Percentiles rank a stretch among this genome's conserved stretches.
These are phyloP conservation scores for Diaporthe citrichinensis DNA, from an alignment of 2,329 filamentous ascomycete genomes.

Conservation along the genomic window DNA sequence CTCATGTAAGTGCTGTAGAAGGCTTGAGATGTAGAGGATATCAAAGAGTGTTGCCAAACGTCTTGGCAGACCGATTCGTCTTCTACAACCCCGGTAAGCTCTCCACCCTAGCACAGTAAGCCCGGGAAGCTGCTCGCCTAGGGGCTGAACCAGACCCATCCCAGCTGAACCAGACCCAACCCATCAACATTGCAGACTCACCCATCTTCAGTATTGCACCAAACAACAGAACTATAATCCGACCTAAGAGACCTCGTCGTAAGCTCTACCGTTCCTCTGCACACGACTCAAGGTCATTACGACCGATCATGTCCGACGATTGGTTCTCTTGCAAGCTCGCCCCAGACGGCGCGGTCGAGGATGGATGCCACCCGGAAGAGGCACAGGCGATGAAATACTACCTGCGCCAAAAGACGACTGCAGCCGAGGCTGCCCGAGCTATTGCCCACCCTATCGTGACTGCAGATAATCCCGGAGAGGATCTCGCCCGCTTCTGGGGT, in stretches of 20 bases:
- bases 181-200: no score
- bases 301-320: not conserved
- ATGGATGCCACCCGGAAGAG: not conserved
- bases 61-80: no score
- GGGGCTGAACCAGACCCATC: no score
- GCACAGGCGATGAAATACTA: not conserved
- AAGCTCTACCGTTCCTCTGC: not conserved
- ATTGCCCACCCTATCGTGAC: not conserved
- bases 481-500: not conserved
- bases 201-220: not conserved
- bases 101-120: no score
- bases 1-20: no score
- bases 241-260: not conserved
- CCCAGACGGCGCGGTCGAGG: not conserved
- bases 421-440: not conserved
- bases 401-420: not conserved
- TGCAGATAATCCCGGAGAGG: not conserved
- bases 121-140: no score
- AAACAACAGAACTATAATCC: not conserved
- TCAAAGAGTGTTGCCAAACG: no score
- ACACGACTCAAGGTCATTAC: not conserved
- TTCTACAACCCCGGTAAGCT: no score
- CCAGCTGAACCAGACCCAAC: no score
- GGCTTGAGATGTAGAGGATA: no score
- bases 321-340: not conserved